These are phyloP conservation scores for Euphorbia lathyris DNA, from an alignment of 345 rosid species.

Conservation along the genomic window DNA sequence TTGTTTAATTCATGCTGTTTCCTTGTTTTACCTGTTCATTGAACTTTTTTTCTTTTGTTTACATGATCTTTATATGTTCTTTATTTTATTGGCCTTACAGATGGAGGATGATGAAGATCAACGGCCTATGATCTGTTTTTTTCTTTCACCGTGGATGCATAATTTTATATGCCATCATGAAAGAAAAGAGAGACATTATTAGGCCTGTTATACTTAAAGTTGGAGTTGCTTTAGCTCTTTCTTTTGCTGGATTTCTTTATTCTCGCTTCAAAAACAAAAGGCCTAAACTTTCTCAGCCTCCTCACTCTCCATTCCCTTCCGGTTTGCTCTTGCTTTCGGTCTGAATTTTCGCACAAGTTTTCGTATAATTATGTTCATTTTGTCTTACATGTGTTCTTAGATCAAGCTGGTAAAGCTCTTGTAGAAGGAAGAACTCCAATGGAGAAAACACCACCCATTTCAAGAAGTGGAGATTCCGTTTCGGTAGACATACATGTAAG, in stretches of 20 bases:
- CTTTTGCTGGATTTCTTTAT: slow-evolving; percentile 68
- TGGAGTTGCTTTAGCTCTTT: slow-evolving; percentile 68
- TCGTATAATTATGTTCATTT: not conserved
- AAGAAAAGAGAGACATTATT: slow-evolving; percentile 52
- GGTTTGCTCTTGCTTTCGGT: slow-evolving; percentile 25
- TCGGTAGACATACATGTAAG: slow-evolving; percentile 38
- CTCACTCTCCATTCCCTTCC: slow-evolving; percentile 26
- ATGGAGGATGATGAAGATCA: slow-evolving; percentile 49
- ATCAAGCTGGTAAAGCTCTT: slow-evolving; percentile 23
- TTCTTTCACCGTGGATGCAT: not conserved
- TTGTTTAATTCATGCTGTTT: not conserved
- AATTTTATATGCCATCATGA: slow-evolving; percentile 15
- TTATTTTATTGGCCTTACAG: slow-evolving; percentile 26
- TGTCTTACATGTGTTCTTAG: slow-evolving; percentile 25
- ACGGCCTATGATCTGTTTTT: slow-evolving; percentile 16
- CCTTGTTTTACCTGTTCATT: no score
- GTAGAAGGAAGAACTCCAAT: slow-evolving; percentile 16
- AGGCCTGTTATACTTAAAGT: slow-evolving; percentile 51
- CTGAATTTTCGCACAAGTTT: not conserved
- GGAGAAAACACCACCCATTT: slow-evolving; percentile 16
- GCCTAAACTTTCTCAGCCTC: slow-evolving; percentile 37
- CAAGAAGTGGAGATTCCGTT: slow-evolving; percentile 12
- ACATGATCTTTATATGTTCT: not conserved
- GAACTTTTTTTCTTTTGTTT: not conserved
- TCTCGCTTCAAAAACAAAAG: slow-evolving; percentile 45